Conservation (phyloP, 129 eudicot genomes). For the Saposhnikovia divaricata region DNA sequence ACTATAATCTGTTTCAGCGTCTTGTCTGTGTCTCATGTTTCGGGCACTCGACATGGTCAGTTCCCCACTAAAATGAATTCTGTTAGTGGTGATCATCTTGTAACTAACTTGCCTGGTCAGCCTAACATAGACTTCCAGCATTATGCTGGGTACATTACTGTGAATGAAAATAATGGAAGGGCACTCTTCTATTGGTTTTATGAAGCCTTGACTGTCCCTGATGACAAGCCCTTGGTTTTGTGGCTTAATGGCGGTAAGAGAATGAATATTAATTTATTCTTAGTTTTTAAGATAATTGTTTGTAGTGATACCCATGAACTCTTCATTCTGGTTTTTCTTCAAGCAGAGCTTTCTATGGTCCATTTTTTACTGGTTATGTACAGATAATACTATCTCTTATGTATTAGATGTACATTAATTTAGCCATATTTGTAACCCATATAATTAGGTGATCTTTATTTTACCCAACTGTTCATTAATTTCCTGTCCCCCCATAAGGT, state of each 20-base stretch:
- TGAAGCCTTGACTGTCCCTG: constrained; percentile 58
- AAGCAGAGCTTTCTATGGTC: background rate
- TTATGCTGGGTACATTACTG: constrained; percentile 79
- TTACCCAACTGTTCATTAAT: constrained; percentile 21
- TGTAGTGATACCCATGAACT: background rate
- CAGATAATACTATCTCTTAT: constrained; percentile 7
- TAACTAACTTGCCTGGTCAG: constrained; percentile 59
- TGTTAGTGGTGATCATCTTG: constrained; percentile 43
- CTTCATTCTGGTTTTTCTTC: background rate
- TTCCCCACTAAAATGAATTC: constrained; percentile 27
- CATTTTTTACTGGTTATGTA: background rate
- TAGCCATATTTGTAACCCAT: constrained; percentile 13
- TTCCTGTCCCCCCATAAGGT: constrained; percentile 38
- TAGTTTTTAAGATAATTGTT: background rate
- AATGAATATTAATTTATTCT: background rate
- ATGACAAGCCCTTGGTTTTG: constrained; percentile 72
- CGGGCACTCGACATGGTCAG: constrained; percentile 42
- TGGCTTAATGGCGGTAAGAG: constrained; percentile 89
- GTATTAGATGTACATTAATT: constrained; percentile 21
- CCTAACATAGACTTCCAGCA: constrained; percentile 56
- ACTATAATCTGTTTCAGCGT: constrained; percentile 20
- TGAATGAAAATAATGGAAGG: constrained; percentile 60
- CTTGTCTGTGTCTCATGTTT: constrained; percentile 25
- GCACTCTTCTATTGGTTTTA: constrained; percentile 87
- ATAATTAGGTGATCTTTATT: constrained; percentile 2